Base-by-base conservation (phyloP, 2,329 filamentous ascomycete species). In the Rutstroemia sp. region DNA sequence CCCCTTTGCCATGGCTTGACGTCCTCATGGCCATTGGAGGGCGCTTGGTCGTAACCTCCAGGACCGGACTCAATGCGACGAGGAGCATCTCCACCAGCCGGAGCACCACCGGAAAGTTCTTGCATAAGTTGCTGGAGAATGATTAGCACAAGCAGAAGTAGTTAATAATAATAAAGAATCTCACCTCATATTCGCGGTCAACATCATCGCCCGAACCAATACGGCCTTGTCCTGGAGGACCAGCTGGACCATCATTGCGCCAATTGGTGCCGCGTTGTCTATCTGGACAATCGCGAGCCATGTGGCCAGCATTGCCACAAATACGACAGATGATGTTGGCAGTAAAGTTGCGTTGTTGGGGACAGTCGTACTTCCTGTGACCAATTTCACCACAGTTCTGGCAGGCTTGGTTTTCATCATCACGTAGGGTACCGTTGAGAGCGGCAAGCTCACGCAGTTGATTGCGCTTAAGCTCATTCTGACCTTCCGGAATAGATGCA, bases 371-470 rank as follows among this genome's bases (percentile, higher is more conserved):
- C 75, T 99, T 99, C 74, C 94, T 87, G 73, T 99, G 94, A 59
- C 94, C 94, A 63, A 99, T 99, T 80, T 97, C 91, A 66, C 94
- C 94, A 74, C 89, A 99, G 78, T 99, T 99, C 77, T 99, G 94
- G 75, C 94, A 99, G 63, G 94, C 94, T 73, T 99, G 94, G 73
- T 99, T 99, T 72, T 99, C 94, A 68, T 99, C 94, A 70, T 99
- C 94, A 77, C 94, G 92, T 19, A 99, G 86, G 8, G 94, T 99
- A 82, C 94, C 94, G 83, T 99, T 99, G 67, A 99, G 87, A 25
- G 94, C 91, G 45, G 94, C 94, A 63, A 99, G 88, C 73, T 99
- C 94, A 74, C 94, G 89, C 57, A 99, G 87, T 75, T 99, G 94
- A 74, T 97, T 97, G 56, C 94, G 87, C 82, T 99, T 99, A 68